Base-by-base conservation (phyloP, 1,284 basidiomycete species). In the Moniliella sp. region DNA sequence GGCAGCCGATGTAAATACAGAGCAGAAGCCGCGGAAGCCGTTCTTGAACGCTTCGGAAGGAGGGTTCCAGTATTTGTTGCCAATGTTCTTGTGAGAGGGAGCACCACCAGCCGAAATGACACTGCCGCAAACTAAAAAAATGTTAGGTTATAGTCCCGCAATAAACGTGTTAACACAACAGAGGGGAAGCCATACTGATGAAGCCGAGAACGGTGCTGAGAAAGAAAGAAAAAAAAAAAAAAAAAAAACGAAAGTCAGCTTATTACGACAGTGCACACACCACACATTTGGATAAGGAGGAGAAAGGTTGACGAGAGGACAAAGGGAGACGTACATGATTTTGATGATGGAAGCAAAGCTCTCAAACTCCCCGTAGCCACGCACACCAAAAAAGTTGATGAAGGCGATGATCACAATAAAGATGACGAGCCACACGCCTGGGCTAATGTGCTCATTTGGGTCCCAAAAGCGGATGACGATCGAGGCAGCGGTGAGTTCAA, bases 71-170 rank as follows among this genome's bases (percentile, higher is more conserved):
- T 13, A 28, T 12, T 12, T 12, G 14, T 18, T 18, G 8, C 33
- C 33, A 10, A 34, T 16, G 12, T 28, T 18, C n/a, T 23, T 18
- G 38, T 54, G 48, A 3, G 3, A 4, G n/a, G 62, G 56, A 2
- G 56, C 58, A 12, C 52, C 62, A 13, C 61, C 61, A 16, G 54
- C 43, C 38, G 62, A 55, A 23, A 64, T 43, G 17, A 69, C 64
- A 60, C 71, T 54, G 29, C 68, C 69, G 15, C 71, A 65, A 53
- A 72, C 64, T 44, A 72, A 64, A 43, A 72, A 66, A 42, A 67
- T 66, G 4, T 71, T 54, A 28, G n/a, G n/a, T n/a, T n/a, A n/a
- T n/a, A n/a, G n/a, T n/a, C n/a, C n/a, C n/a, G n/a, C n/a, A n/a
- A n/a, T n/a, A n/a, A n/a, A n/a, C n/a, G n/a, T n/a, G n/a, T n/a